Percentiles rank a stretch among this genome's conserved stretches.
phyloP scores from a whole-genome alignment of 2,329 filamentous ascomycete species.

The Penicillium sp. region DNA sequence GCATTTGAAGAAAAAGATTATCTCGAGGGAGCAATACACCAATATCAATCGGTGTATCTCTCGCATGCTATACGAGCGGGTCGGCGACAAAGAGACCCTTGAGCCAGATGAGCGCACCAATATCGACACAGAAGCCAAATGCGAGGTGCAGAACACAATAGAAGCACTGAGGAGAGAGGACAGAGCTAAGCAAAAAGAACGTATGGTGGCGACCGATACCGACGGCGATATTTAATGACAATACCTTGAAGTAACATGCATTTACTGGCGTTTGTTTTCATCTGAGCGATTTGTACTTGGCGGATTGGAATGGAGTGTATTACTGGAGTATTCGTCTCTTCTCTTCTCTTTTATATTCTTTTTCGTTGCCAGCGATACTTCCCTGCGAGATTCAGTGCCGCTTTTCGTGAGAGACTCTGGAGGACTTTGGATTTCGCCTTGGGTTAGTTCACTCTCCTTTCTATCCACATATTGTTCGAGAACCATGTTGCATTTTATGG shows the following conservation, averaged over 20 bases:
- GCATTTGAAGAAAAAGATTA: constrained; percentile 71
- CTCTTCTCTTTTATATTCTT: not conserved
- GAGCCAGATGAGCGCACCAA: constrained; percentile 63
- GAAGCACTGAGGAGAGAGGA: constrained; percentile 31
- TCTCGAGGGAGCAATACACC: constrained; percentile 87
- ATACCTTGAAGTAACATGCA: constrained; percentile 15
- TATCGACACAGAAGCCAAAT: constrained; percentile 72
- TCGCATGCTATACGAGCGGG: constrained; percentile 73
- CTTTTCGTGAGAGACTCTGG: not conserved
- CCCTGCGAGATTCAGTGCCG: not conserved
- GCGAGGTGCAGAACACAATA: constrained; percentile 75
- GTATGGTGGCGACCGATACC: constrained; percentile 17
- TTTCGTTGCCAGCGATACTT: not conserved
- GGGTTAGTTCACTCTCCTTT: not conserved
- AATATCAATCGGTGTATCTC: constrained; percentile 88
- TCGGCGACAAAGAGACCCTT: constrained; percentile 55
- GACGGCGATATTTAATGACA: constrained; percentile 23
- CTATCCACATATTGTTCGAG: not conserved
- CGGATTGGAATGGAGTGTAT: constrained; percentile 2
- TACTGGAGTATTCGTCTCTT: constrained; percentile 4
- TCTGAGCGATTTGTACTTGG: constrained; percentile 6
- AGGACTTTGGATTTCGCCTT: not conserved
- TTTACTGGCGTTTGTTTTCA: constrained; percentile 24
- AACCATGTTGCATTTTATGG: not conserved
- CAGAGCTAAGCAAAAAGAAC: constrained; percentile 21